phyloP scores from a whole-genome alignment of 768 basidiomycete species.

The Nidularia pulvinata region DNA sequence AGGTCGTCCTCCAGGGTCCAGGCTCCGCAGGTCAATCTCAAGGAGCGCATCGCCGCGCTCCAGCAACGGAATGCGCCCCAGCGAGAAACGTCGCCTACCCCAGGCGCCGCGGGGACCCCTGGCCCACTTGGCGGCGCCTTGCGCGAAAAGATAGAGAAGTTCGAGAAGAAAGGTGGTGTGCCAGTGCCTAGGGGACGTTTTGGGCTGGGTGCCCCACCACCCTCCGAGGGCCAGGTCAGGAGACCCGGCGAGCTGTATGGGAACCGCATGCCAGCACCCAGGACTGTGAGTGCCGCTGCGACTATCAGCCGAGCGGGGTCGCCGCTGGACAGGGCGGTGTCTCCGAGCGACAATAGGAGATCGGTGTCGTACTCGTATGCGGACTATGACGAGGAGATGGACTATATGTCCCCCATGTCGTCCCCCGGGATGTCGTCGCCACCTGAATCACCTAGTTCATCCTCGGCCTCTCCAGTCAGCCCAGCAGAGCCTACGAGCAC shows the following conservation, averaged over 20 bases:
- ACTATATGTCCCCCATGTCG: too few relatives aligned
- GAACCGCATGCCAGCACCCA: constrained; percentile 58
- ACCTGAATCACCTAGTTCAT: too few relatives aligned
- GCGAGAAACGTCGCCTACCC: constrained; percentile 24
- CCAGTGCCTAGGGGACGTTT: constrained; percentile 79
- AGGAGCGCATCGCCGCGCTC: constrained; percentile 79
- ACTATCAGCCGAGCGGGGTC: too few relatives aligned
- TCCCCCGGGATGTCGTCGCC: too few relatives aligned
- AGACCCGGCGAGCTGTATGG: constrained; percentile 75
- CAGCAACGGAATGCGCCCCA: constrained; percentile 53
- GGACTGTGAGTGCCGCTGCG: neutral
- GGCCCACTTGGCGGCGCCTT: constrained; percentile 32
- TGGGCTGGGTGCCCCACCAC: constrained; percentile 65
- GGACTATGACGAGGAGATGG: too few relatives aligned
- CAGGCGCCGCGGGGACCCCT: constrained; percentile 16
- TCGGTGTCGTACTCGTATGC: too few relatives aligned
- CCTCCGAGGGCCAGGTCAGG: constrained; percentile 41
- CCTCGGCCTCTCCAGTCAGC: too few relatives aligned
- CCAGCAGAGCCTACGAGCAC: too few relatives aligned
- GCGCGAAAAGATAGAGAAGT: constrained; percentile 76
- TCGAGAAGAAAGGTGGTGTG: constrained; percentile 76
- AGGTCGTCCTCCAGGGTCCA: too few relatives aligned
- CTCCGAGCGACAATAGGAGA: too few relatives aligned
- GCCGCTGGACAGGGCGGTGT: too few relatives aligned
- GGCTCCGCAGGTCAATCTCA: constrained; percentile 2